A percentile compares a stretch with the other conserved stretches of the same genome.
phyloP scores from a whole-genome alignment of 2,329 filamentous ascomycete genomes.

The Colletotrichum orchidophilum region DNA sequence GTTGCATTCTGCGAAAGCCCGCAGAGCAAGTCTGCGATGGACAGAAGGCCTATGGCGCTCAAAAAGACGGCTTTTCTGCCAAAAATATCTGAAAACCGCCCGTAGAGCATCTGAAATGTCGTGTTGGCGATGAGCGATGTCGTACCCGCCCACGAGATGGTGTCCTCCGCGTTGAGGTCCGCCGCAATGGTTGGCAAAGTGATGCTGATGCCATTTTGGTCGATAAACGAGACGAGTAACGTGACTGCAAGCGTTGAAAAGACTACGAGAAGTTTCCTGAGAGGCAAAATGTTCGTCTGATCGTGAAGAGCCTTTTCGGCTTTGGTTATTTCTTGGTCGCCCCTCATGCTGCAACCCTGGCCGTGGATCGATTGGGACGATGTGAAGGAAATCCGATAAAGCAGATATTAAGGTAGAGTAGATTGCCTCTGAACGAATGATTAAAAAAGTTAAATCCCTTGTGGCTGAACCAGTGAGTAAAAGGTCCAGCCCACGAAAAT shows the following conservation, averaged over 20 bases:
- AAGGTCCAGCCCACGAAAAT: not conserved
- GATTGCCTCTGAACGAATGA: not conserved
- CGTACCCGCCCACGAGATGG: conserved; percentile 65
- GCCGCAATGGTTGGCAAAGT: conserved; percentile 61
- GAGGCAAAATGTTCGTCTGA: conserved; percentile 66
- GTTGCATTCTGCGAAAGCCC: conserved; percentile 63
- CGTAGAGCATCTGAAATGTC: conserved; percentile 72
- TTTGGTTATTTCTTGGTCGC: conserved; percentile 10
- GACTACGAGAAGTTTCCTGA: conserved; percentile 57
- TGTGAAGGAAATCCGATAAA: not conserved
- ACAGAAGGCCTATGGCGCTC: conserved; percentile 60
- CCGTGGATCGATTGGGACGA: not conserved
- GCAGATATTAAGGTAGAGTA: not conserved
- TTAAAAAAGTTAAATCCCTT: not conserved
- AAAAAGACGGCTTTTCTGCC: conserved; percentile 68
- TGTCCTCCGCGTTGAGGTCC: conserved; percentile 55
- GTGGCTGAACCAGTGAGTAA: not conserved
- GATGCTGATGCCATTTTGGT: conserved; percentile 64
- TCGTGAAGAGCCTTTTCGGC: conserved; percentile 60
- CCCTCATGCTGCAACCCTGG: conserved; percentile 10
- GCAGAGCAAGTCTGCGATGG: conserved; percentile 67
- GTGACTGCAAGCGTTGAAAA: conserved; percentile 62
- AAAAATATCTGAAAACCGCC: conserved; percentile 68
- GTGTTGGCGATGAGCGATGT: conserved; percentile 66
- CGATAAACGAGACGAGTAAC: conserved; percentile 64